Base-by-base conservation (phyloP, 495 filamentous ascomycete genomes). In the Penicillium lagena region DNA sequence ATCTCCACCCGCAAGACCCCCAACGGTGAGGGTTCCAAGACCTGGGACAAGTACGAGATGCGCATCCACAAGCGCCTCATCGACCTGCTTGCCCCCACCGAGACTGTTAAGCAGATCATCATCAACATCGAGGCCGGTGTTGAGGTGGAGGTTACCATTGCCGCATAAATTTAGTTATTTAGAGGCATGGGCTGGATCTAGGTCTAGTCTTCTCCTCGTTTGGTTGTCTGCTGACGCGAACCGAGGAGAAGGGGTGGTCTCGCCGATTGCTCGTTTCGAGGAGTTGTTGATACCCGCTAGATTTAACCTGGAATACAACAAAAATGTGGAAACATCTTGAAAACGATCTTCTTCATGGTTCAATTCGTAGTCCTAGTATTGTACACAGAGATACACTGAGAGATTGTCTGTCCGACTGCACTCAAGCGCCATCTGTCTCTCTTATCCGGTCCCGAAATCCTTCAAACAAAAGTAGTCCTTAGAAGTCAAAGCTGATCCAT, bases 121-220 rank as follows among this genome's bases (percentile, higher is more conserved):
- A 90, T 97, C 79, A 98, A 98, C 80, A 97, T 98, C 71, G 93
- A 98, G 83, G 93, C 93, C 50, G 93, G 93, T 79, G 93, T 98
- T 67, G 93, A 98, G 82, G 93, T 98, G 60, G 93, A 98, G 81
- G 93, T 98, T 57, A 98, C 93, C 62, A 98, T 98, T 76, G 93
- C 93, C 68, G 91, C 93, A 69, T 98, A 89, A 80, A 66, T 61
- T 47, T 33, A 36, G 45, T 55, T 22, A 22, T 22, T 22, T 22
- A 22, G 22, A 50, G 46, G 45, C 47, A 40, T 43, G 50, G 49
- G 52, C 45, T 48, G 22, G 2, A 4, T 22, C 22, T 6, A 4
- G 22, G 22, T 22, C 22, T 22, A 22, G 22, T 6, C 0, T 4
- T 22, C 22, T 22, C 22, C 6, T 22, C 22, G 22, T 22, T 3